Evolutionary conservation across 805 yeast genomes (phyloP), one percentile per base, ranked within the genome.

Genomic region (Tetrapisispora fleetii): DNA sequence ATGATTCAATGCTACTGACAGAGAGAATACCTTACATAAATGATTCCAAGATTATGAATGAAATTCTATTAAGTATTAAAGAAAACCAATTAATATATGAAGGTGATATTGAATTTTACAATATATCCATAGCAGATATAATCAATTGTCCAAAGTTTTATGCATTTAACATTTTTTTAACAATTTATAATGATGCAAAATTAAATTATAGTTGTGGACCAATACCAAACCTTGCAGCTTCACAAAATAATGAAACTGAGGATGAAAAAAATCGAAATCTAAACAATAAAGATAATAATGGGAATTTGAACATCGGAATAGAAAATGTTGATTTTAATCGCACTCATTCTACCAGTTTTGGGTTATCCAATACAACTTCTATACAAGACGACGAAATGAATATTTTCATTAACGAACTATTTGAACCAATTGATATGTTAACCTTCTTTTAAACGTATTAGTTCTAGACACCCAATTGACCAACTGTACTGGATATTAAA

Each of bases 381-480:
- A n/a, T n/a, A n/a, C 39, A 35, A 22, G 39, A 42, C 8, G 3
- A 27, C 5, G 44, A 37, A 7, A 35, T 44, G 35, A 37, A 56
- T n/a, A 54, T 50, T 17, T 47, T 59, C 28, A 48, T 60, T 13
- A 54, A 56, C 30, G 60, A 57, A 17, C 51, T 60, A 48, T 60
- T 60, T 40, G 63, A 60, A 44, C 65, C 63, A 18, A 37, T 55
- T n/a, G 65, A 60, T 45, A 58, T 60, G 41, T 47, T 58, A 6
- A 59, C 65, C 1, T 57, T 52, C 42, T 59, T 60, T 42, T 56
- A 30, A 24, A 32, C 35, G 35, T 11, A 32, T 32, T 11, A 32
- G 10, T 32, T 11, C 16, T 32, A 6, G 28, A 8, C 4, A 24
- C 8, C 8, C 8, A 24, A 6, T 24, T 24, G 28, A 24, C 4